phyloP scores from a whole-genome alignment of 2,329 filamentous ascomycete genomes.

The Phialophora verrucosa region DNA sequence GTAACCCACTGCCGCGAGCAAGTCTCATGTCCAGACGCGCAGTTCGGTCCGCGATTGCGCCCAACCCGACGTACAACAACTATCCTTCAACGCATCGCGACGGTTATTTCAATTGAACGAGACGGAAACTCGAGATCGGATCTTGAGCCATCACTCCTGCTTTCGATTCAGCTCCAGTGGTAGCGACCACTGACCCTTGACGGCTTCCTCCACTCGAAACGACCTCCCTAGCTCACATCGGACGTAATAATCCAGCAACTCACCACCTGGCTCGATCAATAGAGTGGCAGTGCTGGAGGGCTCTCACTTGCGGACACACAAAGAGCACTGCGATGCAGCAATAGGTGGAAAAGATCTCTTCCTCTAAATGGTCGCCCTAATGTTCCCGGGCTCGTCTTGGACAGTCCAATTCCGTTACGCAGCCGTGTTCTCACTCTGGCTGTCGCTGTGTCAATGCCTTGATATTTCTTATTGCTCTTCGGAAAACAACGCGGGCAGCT shows the following conservation, averaged over 20 bases:
- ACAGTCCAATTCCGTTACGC: slow-evolving; percentile 12
- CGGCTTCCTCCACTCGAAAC: neutral
- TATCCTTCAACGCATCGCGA: neutral
- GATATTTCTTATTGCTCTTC: slow-evolving; percentile 51
- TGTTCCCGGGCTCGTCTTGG: slow-evolving; percentile 12
- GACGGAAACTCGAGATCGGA: neutral
- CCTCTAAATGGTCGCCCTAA: slow-evolving; percentile 25
- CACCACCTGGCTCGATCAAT: neutral
- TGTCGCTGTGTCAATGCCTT: slow-evolving; percentile 30
- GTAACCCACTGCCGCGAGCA: slow-evolving; percentile 1
- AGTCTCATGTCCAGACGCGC: slow-evolving; percentile 13
- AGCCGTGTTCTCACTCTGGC: slow-evolving; percentile 18
- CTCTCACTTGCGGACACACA: slow-evolving; percentile 1
- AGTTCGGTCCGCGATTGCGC: neutral
- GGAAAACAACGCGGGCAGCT: slow-evolving; percentile 51
- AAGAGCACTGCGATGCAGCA: slow-evolving; percentile 25
- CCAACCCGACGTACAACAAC: slow-evolving; percentile 6
- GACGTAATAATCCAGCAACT: slow-evolving; percentile 7
- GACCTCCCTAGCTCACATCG: neutral
- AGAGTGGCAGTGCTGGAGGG: neutral
- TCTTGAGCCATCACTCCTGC: neutral
- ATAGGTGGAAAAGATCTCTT: slow-evolving; percentile 23
- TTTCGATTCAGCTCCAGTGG: neutral
- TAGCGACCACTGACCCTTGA: neutral
- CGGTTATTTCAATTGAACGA: neutral